Percentiles rank a stretch among this genome's conserved stretches.
Evolutionary conservation across 768 basidiomycete genomes (phyloP).

Genomic region (Clitopilus passeckerianus): DNA sequence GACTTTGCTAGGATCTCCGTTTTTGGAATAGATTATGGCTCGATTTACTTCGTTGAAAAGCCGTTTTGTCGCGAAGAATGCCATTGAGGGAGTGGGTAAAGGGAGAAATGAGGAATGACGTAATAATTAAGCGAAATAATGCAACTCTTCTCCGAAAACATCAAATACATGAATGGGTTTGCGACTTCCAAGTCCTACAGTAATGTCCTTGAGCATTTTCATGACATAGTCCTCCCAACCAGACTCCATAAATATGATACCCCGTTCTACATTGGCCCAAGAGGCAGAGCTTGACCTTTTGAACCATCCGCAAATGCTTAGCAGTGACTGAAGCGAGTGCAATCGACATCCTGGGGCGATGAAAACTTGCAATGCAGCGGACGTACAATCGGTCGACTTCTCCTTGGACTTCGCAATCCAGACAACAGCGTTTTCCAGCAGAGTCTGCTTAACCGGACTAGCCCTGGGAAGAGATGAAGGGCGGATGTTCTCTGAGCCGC

Average conservation of each 20-base stretch:
- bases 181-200: constrained; percentile 1
- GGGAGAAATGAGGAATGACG: neutral
- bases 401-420: constrained; percentile 16
- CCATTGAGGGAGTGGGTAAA: constrained; percentile 5
- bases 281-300: neutral
- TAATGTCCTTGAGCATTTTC: constrained; percentile 2
- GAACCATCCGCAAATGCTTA: constrained; percentile 37
- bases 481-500: neutral
- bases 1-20: constrained; percentile 61
- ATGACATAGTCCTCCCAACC: constrained; percentile 2
- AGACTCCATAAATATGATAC: constrained; percentile 27
- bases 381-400: constrained; percentile 18
- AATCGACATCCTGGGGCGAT: constrained; percentile 18
- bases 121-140: neutral
- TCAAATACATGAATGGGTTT: constrained; percentile 7
- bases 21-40: constrained; percentile 58
- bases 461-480: neutral
- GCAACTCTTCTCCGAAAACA: constrained; percentile 5
- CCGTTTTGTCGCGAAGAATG: constrained; percentile 12
- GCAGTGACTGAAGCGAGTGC: constrained; percentile 33
- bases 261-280: constrained; percentile 13
- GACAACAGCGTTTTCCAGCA: constrained; percentile 10
- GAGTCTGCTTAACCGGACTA: neutral
- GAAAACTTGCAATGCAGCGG: constrained; percentile 14
- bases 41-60: constrained; percentile 33